Evolutionary conservation across 129 eudicot species (phyloP), one percentile per base, ranked within the genome.

Genomic region (Silybum marianum): DNA sequence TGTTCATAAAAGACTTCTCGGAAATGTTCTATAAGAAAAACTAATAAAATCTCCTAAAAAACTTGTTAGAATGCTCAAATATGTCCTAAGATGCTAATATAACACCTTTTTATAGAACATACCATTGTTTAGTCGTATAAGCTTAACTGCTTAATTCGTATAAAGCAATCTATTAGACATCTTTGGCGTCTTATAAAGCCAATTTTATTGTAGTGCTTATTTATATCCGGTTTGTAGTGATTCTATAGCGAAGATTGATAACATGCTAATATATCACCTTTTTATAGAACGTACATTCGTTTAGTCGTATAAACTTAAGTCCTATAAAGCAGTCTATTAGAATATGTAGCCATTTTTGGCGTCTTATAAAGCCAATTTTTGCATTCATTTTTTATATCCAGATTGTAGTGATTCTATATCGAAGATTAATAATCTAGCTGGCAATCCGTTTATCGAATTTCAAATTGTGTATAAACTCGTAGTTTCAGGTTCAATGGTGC

Each of bases 401-500:
- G 21, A 18, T 58, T n/a, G 66, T 58, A 58, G 9, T 58, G 23
- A 58, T 58, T 58, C 10, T 58, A 58, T 58, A 18, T 58, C 66
- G 9, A 58, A 58, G 66, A 18, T 58, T 44, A 23, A 24, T 22
- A 23, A 72, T 63, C 6, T 36, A 3, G 8, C 30, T 74, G 26
- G 22, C 10, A 28, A 66, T 42, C 71, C 14, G 30, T 82, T 46
- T 13, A 5, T 26, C 6, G 9, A 18, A 21, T 4, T 36, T 16
- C 48, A 21, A 42, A 9, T 42, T 71, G n/a, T 7, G 3, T 38
- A 25, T 38, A 73, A 74, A 69, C 36, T 69, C 5, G 26, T 75
- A 25, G 30, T 78, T 87, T 83, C 86, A 91, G 95, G 78, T 85
- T 81, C 91, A 80, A 23, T 62, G 25, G 85, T 87, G 22, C 97